Percentiles rank a stretch among this genome's conserved stretches.
Conservation (phyloP, 2,329 filamentous ascomycete species). For the Epichloe typhina region DNA sequence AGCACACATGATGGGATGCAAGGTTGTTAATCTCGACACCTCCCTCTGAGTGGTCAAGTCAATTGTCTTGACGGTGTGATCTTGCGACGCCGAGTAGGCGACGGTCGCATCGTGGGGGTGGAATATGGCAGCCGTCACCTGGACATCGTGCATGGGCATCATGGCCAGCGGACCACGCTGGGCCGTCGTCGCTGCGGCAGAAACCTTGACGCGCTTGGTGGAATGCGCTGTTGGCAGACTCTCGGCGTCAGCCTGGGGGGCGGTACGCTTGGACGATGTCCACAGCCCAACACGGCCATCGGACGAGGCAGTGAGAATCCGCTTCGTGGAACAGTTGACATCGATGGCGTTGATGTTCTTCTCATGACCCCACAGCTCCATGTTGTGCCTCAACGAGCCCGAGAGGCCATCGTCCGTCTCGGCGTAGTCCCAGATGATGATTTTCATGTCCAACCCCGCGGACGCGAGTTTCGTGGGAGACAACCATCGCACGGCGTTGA, state of each 20-base stretch:
- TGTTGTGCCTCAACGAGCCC: slow-evolving; percentile 51
- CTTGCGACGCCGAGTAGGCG: slow-evolving; percentile 81
- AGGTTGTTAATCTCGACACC: slow-evolving; percentile 72
- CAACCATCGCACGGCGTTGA: slow-evolving; percentile 77
- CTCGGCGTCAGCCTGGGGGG: slow-evolving; percentile 53
- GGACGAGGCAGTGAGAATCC: slow-evolving; percentile 72
- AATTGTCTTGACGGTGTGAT: slow-evolving; percentile 82
- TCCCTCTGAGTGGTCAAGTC: slow-evolving; percentile 71
- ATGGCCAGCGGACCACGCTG: slow-evolving; percentile 71
- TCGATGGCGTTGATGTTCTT: slow-evolving; percentile 62
- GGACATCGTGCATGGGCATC: slow-evolving; percentile 56
- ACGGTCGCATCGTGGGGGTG: slow-evolving; percentile 75
- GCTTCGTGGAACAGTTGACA: slow-evolving; percentile 58
- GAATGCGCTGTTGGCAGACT: slow-evolving; percentile 54
- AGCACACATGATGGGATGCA: slow-evolving; percentile 71
- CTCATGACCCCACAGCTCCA: slow-evolving; percentile 77
- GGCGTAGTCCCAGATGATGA: slow-evolving; percentile 81
- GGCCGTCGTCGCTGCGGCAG: slow-evolving; percentile 31
- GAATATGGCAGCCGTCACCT: slow-evolving; percentile 72
- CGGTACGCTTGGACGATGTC: slow-evolving; percentile 65
- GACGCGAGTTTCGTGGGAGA: slow-evolving; percentile 69
- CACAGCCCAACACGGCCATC: slow-evolving; percentile 83
- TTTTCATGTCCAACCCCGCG: slow-evolving; percentile 68
- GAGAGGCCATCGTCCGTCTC: slow-evolving; percentile 50
- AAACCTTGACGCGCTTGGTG: slow-evolving; percentile 64